Evolutionary conservation across 768 basidiomycete species (phyloP).

Genomic region (Obba rivulosa): DNA sequence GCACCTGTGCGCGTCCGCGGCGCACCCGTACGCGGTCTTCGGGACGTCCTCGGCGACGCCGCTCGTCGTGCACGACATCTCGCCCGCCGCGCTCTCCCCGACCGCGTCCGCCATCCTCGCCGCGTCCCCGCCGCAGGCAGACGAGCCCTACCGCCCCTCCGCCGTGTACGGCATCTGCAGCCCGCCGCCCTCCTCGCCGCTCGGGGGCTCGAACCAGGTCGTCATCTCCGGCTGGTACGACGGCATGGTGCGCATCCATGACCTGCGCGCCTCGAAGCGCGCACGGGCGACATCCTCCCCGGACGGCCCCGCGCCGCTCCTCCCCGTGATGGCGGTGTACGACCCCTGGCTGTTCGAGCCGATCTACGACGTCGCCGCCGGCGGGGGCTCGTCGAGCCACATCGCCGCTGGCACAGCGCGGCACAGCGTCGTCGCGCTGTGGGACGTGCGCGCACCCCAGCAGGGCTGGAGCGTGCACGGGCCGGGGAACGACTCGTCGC

Average conservation of each 20-base stretch:
- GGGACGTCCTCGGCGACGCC: conserved; percentile 59
- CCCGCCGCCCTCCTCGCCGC: conserved; percentile 56
- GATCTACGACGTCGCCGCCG: conserved; percentile 70
- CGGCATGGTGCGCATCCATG: conserved; percentile 66
- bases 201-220: conserved; percentile 67
- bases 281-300: conserved; percentile 7
- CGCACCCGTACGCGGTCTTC: conserved; percentile 60
- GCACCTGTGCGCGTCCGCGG: conserved; percentile 46
- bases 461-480: conserved; percentile 75
- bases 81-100: conserved; percentile 38
- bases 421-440: conserved; percentile 74
- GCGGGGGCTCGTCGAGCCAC: conserved; percentile 61
- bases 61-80: conserved; percentile 51
- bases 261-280: conserved; percentile 50
- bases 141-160: conserved; percentile 26
- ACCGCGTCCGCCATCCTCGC: conserved; percentile 46
- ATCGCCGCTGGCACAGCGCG: conserved; percentile 74
- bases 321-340: conserved; percentile 52
- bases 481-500: conserved; percentile 73
- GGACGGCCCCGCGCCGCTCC: conserved; percentile 31
- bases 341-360: conserved; percentile 72
- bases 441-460: conserved; percentile 65
- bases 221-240: conserved; percentile 83
- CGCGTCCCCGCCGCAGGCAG: conserved; percentile 19
- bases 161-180: conserved; percentile 72